Percentiles rank a stretch among this genome's conserved stretches.
Conservation (phyloP, 352 stramenopile genomes). For the Globisporangium takayamanum region DNA sequence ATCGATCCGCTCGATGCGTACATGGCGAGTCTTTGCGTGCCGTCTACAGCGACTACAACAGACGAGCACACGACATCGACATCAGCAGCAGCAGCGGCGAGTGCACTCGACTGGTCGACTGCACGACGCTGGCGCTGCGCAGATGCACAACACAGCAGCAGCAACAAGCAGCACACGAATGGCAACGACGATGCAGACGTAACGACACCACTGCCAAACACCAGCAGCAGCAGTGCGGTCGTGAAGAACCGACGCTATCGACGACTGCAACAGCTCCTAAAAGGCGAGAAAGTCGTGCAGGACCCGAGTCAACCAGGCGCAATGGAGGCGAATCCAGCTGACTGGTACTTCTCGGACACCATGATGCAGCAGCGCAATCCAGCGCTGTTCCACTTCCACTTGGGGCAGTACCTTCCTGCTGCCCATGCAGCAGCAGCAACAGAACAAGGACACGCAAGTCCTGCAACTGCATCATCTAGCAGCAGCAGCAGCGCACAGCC, state of each 20-base stretch:
- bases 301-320: constrained; percentile 7
- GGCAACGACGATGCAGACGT: background rate
- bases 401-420: constrained; percentile 57
- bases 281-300: constrained; percentile 8
- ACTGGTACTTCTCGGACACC: constrained; percentile 73
- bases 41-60: constrained; percentile 2
- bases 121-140: background rate
- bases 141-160: background rate
- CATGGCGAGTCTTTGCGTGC: constrained; percentile 60
- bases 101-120: constrained; percentile 7
- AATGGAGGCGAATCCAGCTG: constrained; percentile 14
- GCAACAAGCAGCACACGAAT: background rate
- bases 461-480: background rate
- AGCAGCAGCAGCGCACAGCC: background rate
- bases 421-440: background rate
- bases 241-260: constrained; percentile 73
- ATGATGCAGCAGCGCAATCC: constrained; percentile 79
- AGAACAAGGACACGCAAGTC: background rate
- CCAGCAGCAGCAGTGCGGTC: constrained; percentile 10
- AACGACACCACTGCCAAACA: background rate
- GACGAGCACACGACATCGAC: constrained; percentile 3
- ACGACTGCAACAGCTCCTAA: constrained; percentile 60
- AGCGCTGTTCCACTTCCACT: constrained; percentile 77
- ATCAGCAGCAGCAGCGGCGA: background rate
- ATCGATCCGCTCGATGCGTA: constrained; percentile 75